Conservation (phyloP, 2,329 filamentous ascomycete species). For the Cordyceps javanica region DNA sequence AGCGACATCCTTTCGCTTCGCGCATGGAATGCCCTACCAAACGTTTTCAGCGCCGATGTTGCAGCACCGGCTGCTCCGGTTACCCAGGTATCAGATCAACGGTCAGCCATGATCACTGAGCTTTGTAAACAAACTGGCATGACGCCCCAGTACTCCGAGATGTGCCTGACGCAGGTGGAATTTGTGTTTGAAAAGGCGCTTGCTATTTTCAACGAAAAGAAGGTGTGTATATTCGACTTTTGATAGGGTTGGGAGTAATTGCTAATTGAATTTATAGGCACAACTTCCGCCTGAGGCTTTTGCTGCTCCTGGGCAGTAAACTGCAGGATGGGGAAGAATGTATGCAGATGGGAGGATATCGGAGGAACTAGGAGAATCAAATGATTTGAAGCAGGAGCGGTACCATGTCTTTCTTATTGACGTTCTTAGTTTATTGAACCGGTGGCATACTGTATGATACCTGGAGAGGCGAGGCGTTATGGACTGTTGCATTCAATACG, state of each 20-base stretch:
- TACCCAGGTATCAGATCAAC: slow-evolving; percentile 35
- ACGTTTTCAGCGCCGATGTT: slow-evolving; percentile 30
- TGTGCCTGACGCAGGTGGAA: slow-evolving; percentile 72
- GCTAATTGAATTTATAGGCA: slow-evolving; percentile 26
- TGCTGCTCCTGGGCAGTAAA: slow-evolving; percentile 14
- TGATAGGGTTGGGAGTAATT: not conserved
- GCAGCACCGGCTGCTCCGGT: slow-evolving; percentile 19
- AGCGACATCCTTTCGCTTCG: slow-evolving; percentile 73
- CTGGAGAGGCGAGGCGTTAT: slow-evolving; percentile 7
- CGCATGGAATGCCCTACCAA: slow-evolving; percentile 51
- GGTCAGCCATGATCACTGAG: slow-evolving; percentile 67
- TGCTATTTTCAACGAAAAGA: slow-evolving; percentile 67
- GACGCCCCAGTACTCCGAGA: slow-evolving; percentile 68
- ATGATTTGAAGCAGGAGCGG: not conserved
- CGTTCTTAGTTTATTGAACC: slow-evolving; percentile 1
- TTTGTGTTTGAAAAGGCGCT: slow-evolving; percentile 78
- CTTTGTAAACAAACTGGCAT: slow-evolving; percentile 74
- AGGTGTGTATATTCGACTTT: slow-evolving; percentile 42
- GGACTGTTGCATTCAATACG: slow-evolving; percentile 6
- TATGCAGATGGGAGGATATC: not conserved
- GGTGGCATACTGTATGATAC: slow-evolving; percentile 8
- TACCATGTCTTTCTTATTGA: not conserved
- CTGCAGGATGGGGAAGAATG: not conserved
- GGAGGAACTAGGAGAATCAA: not conserved
- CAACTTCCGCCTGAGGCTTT: slow-evolving; percentile 47